phyloP scores from a whole-genome alignment of 2,329 filamentous ascomycete genomes.

The Aspergillus sp. region DNA sequence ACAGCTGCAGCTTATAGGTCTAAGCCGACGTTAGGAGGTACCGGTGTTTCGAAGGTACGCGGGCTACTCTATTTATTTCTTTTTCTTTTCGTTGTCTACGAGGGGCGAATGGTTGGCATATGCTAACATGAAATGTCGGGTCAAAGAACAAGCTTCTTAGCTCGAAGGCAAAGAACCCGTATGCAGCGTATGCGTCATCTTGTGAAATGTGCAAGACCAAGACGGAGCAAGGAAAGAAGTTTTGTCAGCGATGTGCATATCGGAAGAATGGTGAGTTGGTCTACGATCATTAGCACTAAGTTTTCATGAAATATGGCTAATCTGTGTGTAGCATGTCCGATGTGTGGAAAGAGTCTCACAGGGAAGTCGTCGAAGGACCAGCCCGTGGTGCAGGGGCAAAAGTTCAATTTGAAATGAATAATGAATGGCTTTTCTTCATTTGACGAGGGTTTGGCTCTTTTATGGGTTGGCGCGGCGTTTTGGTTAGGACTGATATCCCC shows the following conservation, averaged over 20 bases:
- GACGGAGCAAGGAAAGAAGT: constrained; percentile 60
- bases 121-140: not conserved
- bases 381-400: constrained; percentile 60
- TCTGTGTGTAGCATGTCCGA: constrained; percentile 54
- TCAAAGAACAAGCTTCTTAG: constrained; percentile 63
- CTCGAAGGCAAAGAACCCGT: constrained; percentile 65
- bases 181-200: constrained; percentile 62
- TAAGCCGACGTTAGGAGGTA: constrained; percentile 54
- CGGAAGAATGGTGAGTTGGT: constrained; percentile 54
- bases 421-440: not conserved
- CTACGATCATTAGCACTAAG: too few species aligned
- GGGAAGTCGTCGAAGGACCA: constrained; percentile 49
- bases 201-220: constrained; percentile 65
- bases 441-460: not conserved
- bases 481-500: not conserved
- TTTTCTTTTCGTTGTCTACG: too few species aligned
- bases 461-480: constrained; percentile 16
- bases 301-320: constrained; percentile 5
- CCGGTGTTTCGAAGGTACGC: constrained; percentile 59
- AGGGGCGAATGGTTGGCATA: too few species aligned
- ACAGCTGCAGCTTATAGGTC: constrained; percentile 22
- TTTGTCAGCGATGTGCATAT: constrained; percentile 64
- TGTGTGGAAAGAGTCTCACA: constrained; percentile 59
- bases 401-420: constrained; percentile 60
- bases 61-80: too few species aligned